Evolutionary conservation across 805 yeast genomes (phyloP).

Genomic region (Komagataella phaffii): DNA sequence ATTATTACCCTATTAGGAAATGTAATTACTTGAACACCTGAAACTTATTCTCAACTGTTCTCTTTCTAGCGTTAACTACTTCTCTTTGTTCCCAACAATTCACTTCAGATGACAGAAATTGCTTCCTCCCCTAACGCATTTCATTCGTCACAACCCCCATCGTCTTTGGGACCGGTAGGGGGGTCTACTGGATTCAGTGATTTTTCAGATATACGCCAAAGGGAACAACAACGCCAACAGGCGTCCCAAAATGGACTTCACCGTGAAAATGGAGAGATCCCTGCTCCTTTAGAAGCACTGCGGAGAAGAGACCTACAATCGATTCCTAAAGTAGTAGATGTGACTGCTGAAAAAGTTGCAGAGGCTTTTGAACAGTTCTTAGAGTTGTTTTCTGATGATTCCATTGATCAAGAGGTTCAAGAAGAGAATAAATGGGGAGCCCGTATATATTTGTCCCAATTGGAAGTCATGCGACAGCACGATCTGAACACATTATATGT

Average conservation of each 20-base stretch:
- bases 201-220: background rate
- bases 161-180: background rate
- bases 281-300: slow-evolving; percentile 16
- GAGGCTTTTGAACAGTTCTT: slow-evolving; percentile 82
- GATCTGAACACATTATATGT: slow-evolving; percentile 72
- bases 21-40: background rate
- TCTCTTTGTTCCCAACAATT: background rate
- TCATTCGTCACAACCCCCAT: slow-evolving; percentile 1
- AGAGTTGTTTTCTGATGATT: slow-evolving; percentile 31
- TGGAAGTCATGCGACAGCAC: slow-evolving; percentile 65
- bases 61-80: background rate
- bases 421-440: slow-evolving; percentile 32
- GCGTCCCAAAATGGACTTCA: background rate
- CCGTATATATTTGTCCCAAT: slow-evolving; percentile 60
- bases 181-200: background rate
- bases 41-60: background rate
- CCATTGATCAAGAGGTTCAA: slow-evolving; percentile 16
- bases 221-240: background rate
- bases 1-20: background rate
- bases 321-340: slow-evolving; percentile 80
- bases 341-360: slow-evolving; percentile 86
- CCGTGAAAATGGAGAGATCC: slow-evolving; percentile 12
- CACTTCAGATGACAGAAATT: background rate
- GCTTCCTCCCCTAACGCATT: slow-evolving; percentile 2
- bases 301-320: slow-evolving; percentile 48